Evolutionary conservation across 768 basidiomycete genomes (phyloP), one percentile per base, ranked within the genome.

Genomic region (Termitomyces eurrhizus): DNA sequence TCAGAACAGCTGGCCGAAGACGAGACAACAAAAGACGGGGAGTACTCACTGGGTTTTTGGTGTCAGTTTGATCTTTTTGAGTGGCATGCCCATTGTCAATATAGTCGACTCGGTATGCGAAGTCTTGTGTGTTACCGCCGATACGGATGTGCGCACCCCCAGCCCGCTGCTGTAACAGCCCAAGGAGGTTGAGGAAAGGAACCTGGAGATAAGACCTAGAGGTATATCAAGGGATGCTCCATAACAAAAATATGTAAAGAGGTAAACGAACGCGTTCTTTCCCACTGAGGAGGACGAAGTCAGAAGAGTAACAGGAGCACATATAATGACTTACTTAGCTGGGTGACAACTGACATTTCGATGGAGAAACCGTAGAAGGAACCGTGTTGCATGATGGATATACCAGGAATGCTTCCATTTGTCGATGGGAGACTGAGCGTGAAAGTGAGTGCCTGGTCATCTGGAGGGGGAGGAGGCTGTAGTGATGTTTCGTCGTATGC

Each of bases 341-440:
- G 83, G 58, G 81, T 83, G 7, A 85, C 79, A 8, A 91, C 84
- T 44, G 88, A 89, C 77, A 90, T 80, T 71, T 92, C 90, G 42
- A 92, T 80, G 3, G 86, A 89, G 68, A 92, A 90, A 4, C 88
- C 89, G 58, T 85, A 79, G 66, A 90, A 90, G 18, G 83, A 78
- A 21, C 84, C 86, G 57, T 61, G 54, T 52, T 77, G 78, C 48
- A 73, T 69, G 32, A 80, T 78, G 9, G 77, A 79, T 36, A 79
- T 56, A 1, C 73, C 74, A 3, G 64, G 60, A 3, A 76, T 74
- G 16, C 62, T 67, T 7, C 66, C 66, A 33, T 73, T 77, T 52
- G 68, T 70, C 12, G 61, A 62, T 60, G 75, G 70, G 21, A 87
- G 71, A 57, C 77, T 72, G 1, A 88, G 62, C 13, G 70, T 70